These are phyloP conservation scores for Pichia scutulata DNA, from an alignment of 805 yeast species.

Conservation along the genomic window DNA sequence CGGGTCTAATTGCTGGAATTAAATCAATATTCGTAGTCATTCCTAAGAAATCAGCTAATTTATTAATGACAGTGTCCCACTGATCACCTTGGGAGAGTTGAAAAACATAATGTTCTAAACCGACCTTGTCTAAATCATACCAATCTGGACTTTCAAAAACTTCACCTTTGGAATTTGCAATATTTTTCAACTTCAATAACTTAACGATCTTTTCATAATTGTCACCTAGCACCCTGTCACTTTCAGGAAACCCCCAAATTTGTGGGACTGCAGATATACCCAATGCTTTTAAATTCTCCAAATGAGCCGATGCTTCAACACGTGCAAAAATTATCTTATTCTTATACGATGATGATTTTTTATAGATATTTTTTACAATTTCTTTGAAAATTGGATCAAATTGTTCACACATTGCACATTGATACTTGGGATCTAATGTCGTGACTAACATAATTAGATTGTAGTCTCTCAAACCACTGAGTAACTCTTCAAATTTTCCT, in stretches of 20 bases:
- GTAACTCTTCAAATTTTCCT: constrained; percentile 31
- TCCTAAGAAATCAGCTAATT: constrained; percentile 6
- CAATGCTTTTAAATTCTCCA: constrained; percentile 33
- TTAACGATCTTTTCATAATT: not conserved
- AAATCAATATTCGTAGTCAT: constrained; percentile 5
- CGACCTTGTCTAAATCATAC: constrained; percentile 8
- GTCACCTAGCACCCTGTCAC: constrained; percentile 8
- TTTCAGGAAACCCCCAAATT: constrained; percentile 52
- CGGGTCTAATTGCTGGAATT: not conserved
- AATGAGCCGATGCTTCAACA: constrained; percentile 44
- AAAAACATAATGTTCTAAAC: constrained; percentile 13
- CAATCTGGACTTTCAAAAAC: constrained; percentile 1
- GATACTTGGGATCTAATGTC: constrained; percentile 34
- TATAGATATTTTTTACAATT: constrained; percentile 37
- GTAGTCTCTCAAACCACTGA: constrained; percentile 45
- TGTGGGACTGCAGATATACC: constrained; percentile 51
- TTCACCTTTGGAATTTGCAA: not conserved
- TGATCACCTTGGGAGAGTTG: constrained; percentile 10
- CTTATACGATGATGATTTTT: constrained; percentile 34
- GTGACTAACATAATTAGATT: constrained; percentile 47
- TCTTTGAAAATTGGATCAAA: constrained; percentile 34
- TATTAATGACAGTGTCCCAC: constrained; percentile 7
- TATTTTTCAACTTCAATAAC: not conserved
- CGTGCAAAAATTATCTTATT: constrained; percentile 37
- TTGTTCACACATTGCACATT: constrained; percentile 41